Evolutionary conservation across 164 flowering plant genomes (phyloP).

Genomic region (Liquidambar formosana): DNA sequence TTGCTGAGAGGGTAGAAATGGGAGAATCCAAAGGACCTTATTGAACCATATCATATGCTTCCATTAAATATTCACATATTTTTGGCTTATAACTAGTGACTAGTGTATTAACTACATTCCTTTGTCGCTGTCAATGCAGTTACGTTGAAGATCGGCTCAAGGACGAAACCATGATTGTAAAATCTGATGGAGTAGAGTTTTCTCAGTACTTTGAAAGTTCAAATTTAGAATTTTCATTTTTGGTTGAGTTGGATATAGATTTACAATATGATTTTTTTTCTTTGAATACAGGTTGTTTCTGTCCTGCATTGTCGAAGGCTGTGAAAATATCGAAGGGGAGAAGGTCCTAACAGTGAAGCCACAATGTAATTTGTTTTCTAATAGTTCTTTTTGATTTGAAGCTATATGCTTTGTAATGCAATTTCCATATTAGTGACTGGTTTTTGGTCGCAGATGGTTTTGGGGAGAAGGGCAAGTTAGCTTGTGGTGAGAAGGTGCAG

Average conservation of each 20-base stretch:
- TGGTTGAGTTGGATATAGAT: neutral
- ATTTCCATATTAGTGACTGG: no score
- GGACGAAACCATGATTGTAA: constrained; percentile 73
- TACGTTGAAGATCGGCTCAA: constrained; percentile 78
- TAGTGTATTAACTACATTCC: neutral
- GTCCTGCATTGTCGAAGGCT: constrained; percentile 83
- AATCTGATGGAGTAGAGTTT: constrained; percentile 81
- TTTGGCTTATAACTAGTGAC: neutral
- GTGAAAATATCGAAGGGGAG: constrained; percentile 93
- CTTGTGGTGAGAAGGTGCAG: no score
- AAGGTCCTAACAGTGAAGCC: constrained; percentile 85
- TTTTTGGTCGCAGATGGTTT: constrained; percentile 66
- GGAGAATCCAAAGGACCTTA: constrained; percentile 96
- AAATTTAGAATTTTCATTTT: no score
- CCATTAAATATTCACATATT: neutral
- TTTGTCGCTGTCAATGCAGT: constrained; percentile 43
- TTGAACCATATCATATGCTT: constrained; percentile 55
- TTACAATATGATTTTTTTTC: neutral
- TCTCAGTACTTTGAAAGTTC: no score
- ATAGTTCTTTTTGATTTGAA: neutral
- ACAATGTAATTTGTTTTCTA: constrained; percentile 66
- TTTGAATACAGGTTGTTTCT: constrained; percentile 62
- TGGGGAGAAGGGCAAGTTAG: constrained; percentile 79
- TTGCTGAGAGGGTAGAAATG: constrained; percentile 87
- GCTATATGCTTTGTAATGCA: no score